phyloP scores from a whole-genome alignment of 1,284 basidiomycete genomes.

The Sporisorium reilianum region DNA sequence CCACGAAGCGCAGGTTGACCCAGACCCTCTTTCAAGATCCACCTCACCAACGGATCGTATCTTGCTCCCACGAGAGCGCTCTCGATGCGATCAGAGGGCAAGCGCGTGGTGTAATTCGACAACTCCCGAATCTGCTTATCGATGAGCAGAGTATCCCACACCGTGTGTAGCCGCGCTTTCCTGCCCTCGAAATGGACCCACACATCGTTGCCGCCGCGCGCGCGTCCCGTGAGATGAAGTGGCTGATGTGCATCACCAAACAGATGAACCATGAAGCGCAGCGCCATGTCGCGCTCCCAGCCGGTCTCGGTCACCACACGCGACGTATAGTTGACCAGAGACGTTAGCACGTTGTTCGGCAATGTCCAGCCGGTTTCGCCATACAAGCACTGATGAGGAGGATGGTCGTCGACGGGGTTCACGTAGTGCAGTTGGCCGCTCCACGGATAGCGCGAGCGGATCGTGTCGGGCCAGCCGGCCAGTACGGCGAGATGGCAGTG shows the following conservation, averaged over 20 bases:
- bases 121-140: conserved; percentile 82
- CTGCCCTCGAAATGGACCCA: conserved; percentile 68
- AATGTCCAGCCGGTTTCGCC: conserved; percentile 81
- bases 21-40: conserved; percentile 83
- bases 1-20: conserved; percentile 41
- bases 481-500: conserved; percentile 73
- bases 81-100: conserved; percentile 78
- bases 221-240: conserved; percentile 85
- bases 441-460: conserved; percentile 67
- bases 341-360: conserved; percentile 40
- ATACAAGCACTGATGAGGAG: conserved; percentile 80
- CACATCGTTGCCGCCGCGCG: conserved; percentile 83
- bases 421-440: conserved; percentile 79
- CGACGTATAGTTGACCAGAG: conserved; percentile 63
- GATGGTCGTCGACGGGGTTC: conserved; percentile 80
- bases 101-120: conserved; percentile 79
- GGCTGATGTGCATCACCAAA: conserved; percentile 92
- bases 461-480: conserved; percentile 80
- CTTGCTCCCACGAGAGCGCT: conserved; percentile 80
- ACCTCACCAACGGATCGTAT: conserved; percentile 89
- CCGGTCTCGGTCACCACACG: conserved; percentile 45
- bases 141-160: conserved; percentile 87
- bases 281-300: conserved; percentile 73
- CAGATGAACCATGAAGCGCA: conserved; percentile 91
- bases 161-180: conserved; percentile 77